These are phyloP conservation scores for Blumeriella jaapii DNA, from an alignment of 2,329 filamentous ascomycete genomes.

Conservation along the genomic window DNA sequence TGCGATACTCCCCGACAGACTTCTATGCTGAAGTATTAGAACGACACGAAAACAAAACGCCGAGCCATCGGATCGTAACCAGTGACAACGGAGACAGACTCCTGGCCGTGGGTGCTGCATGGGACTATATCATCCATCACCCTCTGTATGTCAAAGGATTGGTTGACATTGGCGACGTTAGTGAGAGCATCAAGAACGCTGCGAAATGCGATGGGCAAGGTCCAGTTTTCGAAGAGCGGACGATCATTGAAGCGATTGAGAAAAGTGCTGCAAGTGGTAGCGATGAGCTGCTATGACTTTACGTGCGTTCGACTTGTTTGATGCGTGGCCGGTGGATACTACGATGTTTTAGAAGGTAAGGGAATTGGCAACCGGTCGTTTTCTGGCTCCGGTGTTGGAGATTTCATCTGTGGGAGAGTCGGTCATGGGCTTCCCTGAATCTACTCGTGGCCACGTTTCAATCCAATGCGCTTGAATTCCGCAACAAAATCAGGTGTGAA, in stretches of 20 bases:
- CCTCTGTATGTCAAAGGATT: slow-evolving; percentile 64
- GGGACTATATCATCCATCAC: slow-evolving; percentile 81
- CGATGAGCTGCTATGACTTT: slow-evolving; percentile 49
- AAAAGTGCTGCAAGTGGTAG: slow-evolving; percentile 65
- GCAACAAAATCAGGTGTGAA: no score
- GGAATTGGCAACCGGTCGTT: slow-evolving; percentile 4
- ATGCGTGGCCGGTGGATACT: slow-evolving; percentile 6
- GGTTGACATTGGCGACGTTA: slow-evolving; percentile 73
- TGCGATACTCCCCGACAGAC: slow-evolving; percentile 61
- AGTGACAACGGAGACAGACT: slow-evolving; percentile 57
- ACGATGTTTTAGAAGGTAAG: slow-evolving; percentile 7
- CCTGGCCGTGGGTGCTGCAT: slow-evolving; percentile 66
- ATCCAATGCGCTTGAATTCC: no score
- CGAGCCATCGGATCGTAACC: slow-evolving; percentile 56
- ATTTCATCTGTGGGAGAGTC: no score
- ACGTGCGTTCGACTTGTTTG: slow-evolving; percentile 2
- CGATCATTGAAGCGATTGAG: slow-evolving; percentile 64
- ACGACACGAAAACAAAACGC: slow-evolving; percentile 48
- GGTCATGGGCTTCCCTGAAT: no score
- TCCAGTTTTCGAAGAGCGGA: slow-evolving; percentile 73
- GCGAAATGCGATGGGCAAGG: slow-evolving; percentile 80
- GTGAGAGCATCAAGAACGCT: slow-evolving; percentile 61
- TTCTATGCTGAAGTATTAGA: slow-evolving; percentile 55
- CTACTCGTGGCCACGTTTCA: no score
- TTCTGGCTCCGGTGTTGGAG: no score